Base-by-base conservation (phyloP, 805 yeast genomes). In the Candida taoyuanica region DNA sequence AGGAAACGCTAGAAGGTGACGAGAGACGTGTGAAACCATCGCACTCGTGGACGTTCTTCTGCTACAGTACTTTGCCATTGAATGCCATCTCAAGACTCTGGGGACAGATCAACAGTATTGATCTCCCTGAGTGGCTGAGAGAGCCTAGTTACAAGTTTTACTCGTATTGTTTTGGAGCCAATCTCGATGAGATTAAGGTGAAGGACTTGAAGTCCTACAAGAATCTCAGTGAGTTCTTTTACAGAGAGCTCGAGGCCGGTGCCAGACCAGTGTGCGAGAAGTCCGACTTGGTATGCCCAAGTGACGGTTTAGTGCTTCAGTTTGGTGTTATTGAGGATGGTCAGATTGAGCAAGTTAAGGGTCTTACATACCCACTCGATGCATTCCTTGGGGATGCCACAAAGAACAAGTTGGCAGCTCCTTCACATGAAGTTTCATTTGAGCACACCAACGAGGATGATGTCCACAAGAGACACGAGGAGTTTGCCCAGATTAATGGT, bases 271-370 rank as follows among this genome's bases (percentile, higher is more conserved):
- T 93, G 18, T 78, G 74, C 38, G 64, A 67, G n/a, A 71, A 72
- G 14, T 66, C 79, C 3, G 74, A 78, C 37, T 62, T 93, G 35
- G 93, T 81, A 7, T 81, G 93, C 25, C 99, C 99, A 3, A 79
- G 96, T 41, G 99, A 93, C 62, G 99, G 99, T 17, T 81, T 75
- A 47, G 82, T 93, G 14, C 66, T 93, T 42, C 89, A 86, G 52
- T 74, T 86, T 42, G 99, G 99, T 17, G 68, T 76, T 21, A 76
- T 85, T 28, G 78, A 76, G 37, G 73, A 82, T 49, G 96, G 96
- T 24, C 85, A 84, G 49, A 87, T 93, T 43, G 98, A 93, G 60
- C 98, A 91, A 61, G 98, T 93, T 29, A 93, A 93, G 64, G 98
- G 98, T 7, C 76, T 93, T 77, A 86, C 94, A 2, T 93, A 93